Base-by-base conservation (phyloP, 139 green algal species). In the Chlorella sp. region DNA sequence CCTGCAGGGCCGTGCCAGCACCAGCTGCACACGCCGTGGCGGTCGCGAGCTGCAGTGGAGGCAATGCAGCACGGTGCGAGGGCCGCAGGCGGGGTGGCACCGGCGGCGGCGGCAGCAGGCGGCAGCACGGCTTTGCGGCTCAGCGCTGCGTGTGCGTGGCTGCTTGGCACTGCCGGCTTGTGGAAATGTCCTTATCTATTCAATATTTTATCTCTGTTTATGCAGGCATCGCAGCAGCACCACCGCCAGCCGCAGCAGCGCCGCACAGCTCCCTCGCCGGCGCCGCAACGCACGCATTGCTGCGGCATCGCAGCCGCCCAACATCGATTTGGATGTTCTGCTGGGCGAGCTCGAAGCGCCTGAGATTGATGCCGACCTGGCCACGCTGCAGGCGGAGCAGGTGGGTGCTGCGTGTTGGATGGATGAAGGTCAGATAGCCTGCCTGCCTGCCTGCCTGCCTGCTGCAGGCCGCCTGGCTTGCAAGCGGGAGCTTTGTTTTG, bases 321-420 rank as follows among this genome's bases (percentile, higher is more conserved):
- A 78, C 57, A 34, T 86, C 4, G 63, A 60, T 21, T 60, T 60
- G 51, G 51, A 64, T 44, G 64, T 4, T 7, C 17, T 89, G 56
- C 67, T 89, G 55, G 72, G 41, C 6, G 83, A 74, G 25, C 25
- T 96, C 21, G 92, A 94, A n/a, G 55, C 93, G 18, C 94, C 93
- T 7, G 94, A 96, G 18, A 93, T 97, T 82, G 92, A 94, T 65
- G 87, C 79, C 2, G 94, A 96, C 57, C 71, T 95, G 9, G 55
- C 80, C 0, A 79, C 75, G 25, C 78, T 93, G 25, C 91, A 96
- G 80, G 81, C 88, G 41, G 91, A 95, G 30, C 83, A 92, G 36
- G 91, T 91, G 1, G 91, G 89, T 16, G 68, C 75, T n/a, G n/a
- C n/a, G n/a, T n/a, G 0, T 94, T 94, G 51, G 12, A 21, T 60